phyloP scores from a whole-genome alignment of 371 early-diverging fungal genomes.

The Nosema muscidifuracis region DNA sequence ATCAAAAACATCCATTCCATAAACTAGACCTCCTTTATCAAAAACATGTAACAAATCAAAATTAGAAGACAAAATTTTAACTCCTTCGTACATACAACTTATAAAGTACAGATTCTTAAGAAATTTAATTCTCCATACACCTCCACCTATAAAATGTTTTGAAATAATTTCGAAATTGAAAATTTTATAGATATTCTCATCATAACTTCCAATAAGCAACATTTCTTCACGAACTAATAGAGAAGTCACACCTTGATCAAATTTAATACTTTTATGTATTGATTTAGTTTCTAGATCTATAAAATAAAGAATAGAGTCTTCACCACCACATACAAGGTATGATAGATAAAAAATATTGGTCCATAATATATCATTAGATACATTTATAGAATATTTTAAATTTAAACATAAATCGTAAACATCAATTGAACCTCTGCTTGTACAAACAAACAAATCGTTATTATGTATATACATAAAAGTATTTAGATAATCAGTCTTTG shows the following conservation, averaged over 20 bases:
- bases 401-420: conserved; percentile 13
- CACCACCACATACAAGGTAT: conserved; percentile 23
- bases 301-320: conserved; percentile 18
- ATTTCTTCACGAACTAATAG: conserved; percentile 5
- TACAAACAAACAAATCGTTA: conserved; percentile 25
- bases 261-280: conserved; percentile 7
- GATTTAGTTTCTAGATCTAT: not conserved
- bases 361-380: conserved; percentile 42
- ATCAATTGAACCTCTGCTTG: conserved; percentile 16
- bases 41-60: conserved; percentile 10
- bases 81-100: conserved; percentile 49
- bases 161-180: not conserved
- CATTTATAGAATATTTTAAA: not conserved
- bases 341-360: not conserved
- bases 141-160: conserved; percentile 19
- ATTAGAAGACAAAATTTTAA: conserved; percentile 27
- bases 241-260: conserved; percentile 23
- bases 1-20: conserved; percentile 18
- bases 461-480: conserved; percentile 16
- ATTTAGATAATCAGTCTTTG: conserved; percentile 20
- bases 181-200: conserved; percentile 31
- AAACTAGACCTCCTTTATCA: conserved; percentile 26
- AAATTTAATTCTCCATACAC: conserved; percentile 43
- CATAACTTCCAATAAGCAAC: conserved; percentile 42
- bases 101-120: not conserved